phyloP scores from a whole-genome alignment of 441 rosid genomes.

The Pelargonium cotyledonis region DNA sequence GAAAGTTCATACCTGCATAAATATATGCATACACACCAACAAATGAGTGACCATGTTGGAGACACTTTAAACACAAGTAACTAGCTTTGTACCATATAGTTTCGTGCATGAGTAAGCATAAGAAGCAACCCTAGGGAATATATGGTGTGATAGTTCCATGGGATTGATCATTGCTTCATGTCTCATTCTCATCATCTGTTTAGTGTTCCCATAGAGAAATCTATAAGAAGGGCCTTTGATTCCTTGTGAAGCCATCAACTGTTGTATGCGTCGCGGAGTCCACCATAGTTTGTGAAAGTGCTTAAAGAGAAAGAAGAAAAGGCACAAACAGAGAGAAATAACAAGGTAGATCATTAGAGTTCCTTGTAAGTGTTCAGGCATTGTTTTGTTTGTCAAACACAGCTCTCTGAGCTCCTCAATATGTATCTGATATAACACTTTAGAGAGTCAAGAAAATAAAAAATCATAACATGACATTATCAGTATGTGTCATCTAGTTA shows the following conservation, averaged over 20 bases:
- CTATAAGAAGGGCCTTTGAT: conserved; percentile 36
- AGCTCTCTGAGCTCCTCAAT: no score
- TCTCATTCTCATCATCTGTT: conserved; percentile 23
- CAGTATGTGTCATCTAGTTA: no score
- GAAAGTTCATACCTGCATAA: conserved; percentile 27
- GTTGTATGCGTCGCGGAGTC: conserved; percentile 23
- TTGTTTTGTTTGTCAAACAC: not conserved
- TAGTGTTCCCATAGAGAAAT: conserved; percentile 31
- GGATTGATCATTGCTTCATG: conserved; percentile 24
- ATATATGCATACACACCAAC: not conserved
- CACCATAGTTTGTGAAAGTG: conserved; percentile 31
- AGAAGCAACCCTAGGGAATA: conserved; percentile 26
- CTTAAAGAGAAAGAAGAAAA: conserved; percentile 18
- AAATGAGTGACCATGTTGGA: not conserved
- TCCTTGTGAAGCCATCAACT: conserved; percentile 26
- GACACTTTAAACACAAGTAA: no score
- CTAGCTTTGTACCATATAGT: conserved; percentile 22
- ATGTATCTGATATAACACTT: no score
- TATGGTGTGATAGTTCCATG: conserved; percentile 29
- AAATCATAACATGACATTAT: no score
- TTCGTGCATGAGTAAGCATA: conserved; percentile 23
- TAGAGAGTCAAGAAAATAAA: no score
- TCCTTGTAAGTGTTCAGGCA: not conserved
- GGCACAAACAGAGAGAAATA: conserved; percentile 12
- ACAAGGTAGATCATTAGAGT: not conserved